phyloP scores from a whole-genome alignment of 1,284 basidiomycete species.

The Phellopilus nigrolimitatus region DNA sequence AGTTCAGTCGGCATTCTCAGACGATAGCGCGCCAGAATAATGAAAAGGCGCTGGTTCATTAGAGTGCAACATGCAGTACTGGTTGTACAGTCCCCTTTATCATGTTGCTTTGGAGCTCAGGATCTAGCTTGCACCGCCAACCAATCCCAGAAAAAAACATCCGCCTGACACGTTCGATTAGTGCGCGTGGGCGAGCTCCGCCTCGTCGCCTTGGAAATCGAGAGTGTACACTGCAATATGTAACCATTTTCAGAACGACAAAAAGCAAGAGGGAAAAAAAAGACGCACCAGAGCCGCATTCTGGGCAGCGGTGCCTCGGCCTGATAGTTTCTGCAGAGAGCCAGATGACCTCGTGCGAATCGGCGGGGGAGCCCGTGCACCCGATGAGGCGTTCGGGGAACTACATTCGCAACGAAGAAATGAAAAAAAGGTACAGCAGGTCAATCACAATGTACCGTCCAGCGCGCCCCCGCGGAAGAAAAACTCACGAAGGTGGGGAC shows the following conservation, averaged over 20 bases:
- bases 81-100: too few species aligned
- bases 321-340: slow-evolving; percentile 64
- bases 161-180: slow-evolving; percentile 4
- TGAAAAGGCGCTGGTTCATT: background rate
- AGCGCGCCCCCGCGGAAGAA: slow-evolving; percentile 16
- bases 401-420: slow-evolving; percentile 43
- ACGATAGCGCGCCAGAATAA: background rate
- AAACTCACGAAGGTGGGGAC: slow-evolving; percentile 81
- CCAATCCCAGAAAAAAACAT: background rate
- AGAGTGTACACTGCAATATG: slow-evolving; percentile 18
- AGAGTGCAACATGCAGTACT: background rate
- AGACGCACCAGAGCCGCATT: slow-evolving; percentile 86
- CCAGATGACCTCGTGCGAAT: slow-evolving; percentile 90
- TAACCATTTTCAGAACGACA: background rate
- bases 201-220: slow-evolving; percentile 17
- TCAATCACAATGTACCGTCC: background rate
- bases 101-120: slow-evolving; percentile 1
- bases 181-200: slow-evolving; percentile 16
- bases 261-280: background rate
- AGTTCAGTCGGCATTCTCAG: background rate
- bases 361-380: slow-evolving; percentile 88
- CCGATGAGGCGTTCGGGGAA: slow-evolving; percentile 79
- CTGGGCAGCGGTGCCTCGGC: slow-evolving; percentile 72
- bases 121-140: too few species aligned
- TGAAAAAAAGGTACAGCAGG: slow-evolving; percentile 1